These are phyloP conservation scores for Coelastrella sp. DNA, from an alignment of 139 green algal genomes.

Conservation along the genomic window DNA sequence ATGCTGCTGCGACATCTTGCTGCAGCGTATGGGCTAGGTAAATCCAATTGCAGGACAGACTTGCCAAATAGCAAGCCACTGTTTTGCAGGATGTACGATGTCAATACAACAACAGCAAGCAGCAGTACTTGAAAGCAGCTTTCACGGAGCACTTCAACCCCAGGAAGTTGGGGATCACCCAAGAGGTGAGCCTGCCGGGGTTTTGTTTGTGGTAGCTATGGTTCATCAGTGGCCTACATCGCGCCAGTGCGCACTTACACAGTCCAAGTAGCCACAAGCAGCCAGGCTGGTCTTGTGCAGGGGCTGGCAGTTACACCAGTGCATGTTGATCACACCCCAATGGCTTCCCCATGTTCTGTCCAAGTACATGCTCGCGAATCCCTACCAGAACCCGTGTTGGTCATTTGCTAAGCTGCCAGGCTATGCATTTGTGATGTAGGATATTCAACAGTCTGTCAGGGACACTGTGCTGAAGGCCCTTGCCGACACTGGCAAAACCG, in stretches of 20 bases:
- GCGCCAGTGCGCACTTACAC: no score
- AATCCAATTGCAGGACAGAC: background rate
- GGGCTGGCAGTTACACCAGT: no score
- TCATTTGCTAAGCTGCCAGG: background rate
- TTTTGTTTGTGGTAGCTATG: background rate
- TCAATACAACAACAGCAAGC: constrained; percentile 18
- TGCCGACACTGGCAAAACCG: background rate
- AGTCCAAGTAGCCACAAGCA: no score
- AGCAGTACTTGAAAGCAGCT: background rate
- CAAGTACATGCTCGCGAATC: background rate
- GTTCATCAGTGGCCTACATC: background rate
- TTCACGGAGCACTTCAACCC: background rate
- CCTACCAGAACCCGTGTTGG: background rate
- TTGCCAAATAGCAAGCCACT: background rate
- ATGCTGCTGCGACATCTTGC: background rate
- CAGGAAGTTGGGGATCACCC: background rate
- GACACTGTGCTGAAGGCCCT: background rate
- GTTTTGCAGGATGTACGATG: constrained; percentile 3
- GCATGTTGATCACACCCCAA: no score
- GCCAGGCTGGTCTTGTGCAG: no score
- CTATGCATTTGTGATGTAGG: background rate
- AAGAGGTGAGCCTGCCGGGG: background rate
- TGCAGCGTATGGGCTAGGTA: background rate
- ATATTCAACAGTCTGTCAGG: background rate
- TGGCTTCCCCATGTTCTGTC: no score